Base-by-base conservation (phyloP, 345 rosid species). In the Punica granatum region DNA sequence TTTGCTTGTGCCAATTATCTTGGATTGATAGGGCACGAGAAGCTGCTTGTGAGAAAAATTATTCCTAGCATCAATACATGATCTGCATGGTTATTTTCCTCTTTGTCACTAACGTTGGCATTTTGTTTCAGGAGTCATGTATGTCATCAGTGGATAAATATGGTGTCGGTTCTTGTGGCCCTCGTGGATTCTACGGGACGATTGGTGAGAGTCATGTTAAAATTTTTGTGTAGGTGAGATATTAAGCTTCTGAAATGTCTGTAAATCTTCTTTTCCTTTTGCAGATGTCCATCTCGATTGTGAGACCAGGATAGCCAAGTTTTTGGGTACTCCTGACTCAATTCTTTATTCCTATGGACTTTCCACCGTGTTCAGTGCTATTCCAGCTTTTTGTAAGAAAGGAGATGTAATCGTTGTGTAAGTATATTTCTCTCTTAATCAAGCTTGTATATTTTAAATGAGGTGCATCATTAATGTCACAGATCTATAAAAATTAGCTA, bases 271-370 rank as follows among this genome's bases (percentile, higher is more conserved):
- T 63, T 66, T 18, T 74, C 81, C 75, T 32, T 63, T 46, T 74
- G n/a, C n/a, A 95, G 97, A 95, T 88, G 99, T 95, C 54, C 99
- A 95, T 77, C 99, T 95, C 66, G 99, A 95, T 77, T 95, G 99
- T 68, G 99, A 95, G 80, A 80, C 92, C 65, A 88, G 89, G 81
- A 85, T 94, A 76, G 88, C 99, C 7, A 92, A 84, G 59, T 89
- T 94, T 74, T 75, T 92, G 82, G 88, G 96, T 25, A 92, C 98
- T 64, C 79, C 87, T 41, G 97, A 92, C 82, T 86, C 99, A 67
- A 92, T 95, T 83, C 98, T 95, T 65, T 92, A 94, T 72, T 92
- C 99, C 54, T 94, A 86, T 58, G 99, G 99, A 54, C 93, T 95
- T 71, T 89, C 99, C 68, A 90, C 99, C 48, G 82, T 83, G 97